phyloP scores from a whole-genome alignment of 2,329 filamentous ascomycete genomes.

The Aspergillus sp. region DNA sequence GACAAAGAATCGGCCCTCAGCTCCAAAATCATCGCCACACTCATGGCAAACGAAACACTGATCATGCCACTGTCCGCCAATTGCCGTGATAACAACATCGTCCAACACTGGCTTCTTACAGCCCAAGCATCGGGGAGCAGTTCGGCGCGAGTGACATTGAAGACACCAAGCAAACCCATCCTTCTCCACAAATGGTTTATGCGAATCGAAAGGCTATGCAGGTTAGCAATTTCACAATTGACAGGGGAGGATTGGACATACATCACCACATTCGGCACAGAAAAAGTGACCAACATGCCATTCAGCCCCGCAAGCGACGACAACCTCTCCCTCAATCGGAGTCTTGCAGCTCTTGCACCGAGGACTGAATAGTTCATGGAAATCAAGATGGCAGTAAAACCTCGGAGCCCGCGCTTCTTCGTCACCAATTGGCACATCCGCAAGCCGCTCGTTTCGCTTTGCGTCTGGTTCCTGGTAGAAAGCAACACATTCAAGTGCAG shows the following conservation, averaged over 20 bases:
- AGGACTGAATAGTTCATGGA: conserved; percentile 89
- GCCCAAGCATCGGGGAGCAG: conserved; percentile 80
- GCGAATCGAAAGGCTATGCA: conserved; percentile 51
- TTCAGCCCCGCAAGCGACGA: conserved; percentile 88
- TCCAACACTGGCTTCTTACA: conserved; percentile 83
- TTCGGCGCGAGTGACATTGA: conserved; percentile 84
- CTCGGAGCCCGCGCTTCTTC: conserved; percentile 61
- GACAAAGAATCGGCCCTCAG: conserved; percentile 60
- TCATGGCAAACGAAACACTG: conserved; percentile 81
- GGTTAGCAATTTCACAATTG: conserved; percentile 7
- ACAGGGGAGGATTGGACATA: conserved; percentile 20
- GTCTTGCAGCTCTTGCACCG: conserved; percentile 95
- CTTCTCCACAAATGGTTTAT: conserved; percentile 87
- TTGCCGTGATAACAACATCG: conserved; percentile 80
- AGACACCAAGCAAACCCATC: conserved; percentile 98
- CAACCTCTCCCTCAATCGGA: conserved; percentile 90
- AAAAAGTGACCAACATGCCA: conserved; percentile 99
- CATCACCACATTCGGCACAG: conserved; percentile 94
- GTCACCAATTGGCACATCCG: conserved; percentile 59
- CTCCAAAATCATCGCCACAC: conserved; percentile 54
- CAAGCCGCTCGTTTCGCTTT: conserved; percentile 65
- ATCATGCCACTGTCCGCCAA: conserved; percentile 91
- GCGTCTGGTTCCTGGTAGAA: conserved; percentile 87
- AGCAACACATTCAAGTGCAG: conserved; percentile 86
- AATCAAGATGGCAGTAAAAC: conserved; percentile 98